Base-by-base conservation (phyloP, 495 filamentous ascomycete species). In the Penicillium coprophilum region DNA sequence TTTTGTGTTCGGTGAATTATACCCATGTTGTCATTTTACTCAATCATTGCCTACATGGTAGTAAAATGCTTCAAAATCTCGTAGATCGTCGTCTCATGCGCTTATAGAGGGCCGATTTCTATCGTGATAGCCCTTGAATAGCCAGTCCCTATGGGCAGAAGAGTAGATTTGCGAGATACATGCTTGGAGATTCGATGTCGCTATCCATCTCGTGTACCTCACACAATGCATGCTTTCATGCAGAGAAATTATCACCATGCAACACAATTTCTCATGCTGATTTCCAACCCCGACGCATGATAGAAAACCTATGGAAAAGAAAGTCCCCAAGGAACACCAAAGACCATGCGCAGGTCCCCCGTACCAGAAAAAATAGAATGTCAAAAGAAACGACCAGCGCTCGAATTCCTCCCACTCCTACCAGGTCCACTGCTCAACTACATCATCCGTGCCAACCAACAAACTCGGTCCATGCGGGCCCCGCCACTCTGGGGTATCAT, bases 351-450 rank as follows among this genome's bases (percentile, higher is more conserved):
- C n/a, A 46, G n/a, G 28, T 10, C 27, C 20, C 21, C 4, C n/a
- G 30, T 36, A 27, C 28, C 27, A 38, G 34, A 38, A n/a, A 17
- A 38, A 8, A 38, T 38, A 7, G 34, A 38, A 36, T 3, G 34
- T 6, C 15, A 38, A 36, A 48, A 32, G 31, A 23, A 24, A 15
- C 19, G 40, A 6, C 12, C 1, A 46, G 27, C 5, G 45, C 28
- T 4, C 1, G 20, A 2, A 28, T 17, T n/a, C 15, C 5, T 19
- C 6, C 17, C 8, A 36, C 15, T 23, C 8, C n/a, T 53, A 77
- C 75, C 75, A 78, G 3, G 47, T 65, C 72, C 74, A 78, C 52
- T 78, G 60, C 47, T 77, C 66, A 13, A 78, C 69, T 8, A 55
- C 63, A 1, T 60, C 64, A 44, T 71, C 54, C 0, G 71, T 54